Conservation (phyloP, 176 grass and related monocot species). For the Triticum dicoccoides region DNA sequence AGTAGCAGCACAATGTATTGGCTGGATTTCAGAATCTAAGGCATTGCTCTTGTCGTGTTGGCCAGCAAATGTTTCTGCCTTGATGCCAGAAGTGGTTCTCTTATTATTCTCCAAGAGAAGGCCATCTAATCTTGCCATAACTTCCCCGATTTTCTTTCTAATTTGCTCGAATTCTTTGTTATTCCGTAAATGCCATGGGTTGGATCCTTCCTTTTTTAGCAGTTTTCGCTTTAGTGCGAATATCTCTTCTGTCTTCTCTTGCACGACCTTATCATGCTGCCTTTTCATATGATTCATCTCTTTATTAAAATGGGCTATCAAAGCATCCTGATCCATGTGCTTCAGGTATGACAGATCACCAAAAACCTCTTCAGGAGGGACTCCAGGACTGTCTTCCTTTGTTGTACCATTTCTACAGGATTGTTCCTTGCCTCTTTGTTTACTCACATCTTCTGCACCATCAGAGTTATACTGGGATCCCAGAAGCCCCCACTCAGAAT, state of each 20-base stretch:
- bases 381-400: conserved; percentile 1
- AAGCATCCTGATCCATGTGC: conserved; percentile 26
- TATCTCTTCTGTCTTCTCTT: conserved; percentile 45
- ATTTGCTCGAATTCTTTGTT: conserved; percentile 67
- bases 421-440: conserved; percentile 36
- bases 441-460: conserved; percentile 38
- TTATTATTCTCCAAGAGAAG: conserved; percentile 50
- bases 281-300: conserved; percentile 49
- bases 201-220: conserved; percentile 42
- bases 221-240: conserved; percentile 41
- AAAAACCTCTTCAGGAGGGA: background rate
- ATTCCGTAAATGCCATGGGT: conserved; percentile 40
- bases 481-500: conserved; percentile 45
- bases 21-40: conserved; percentile 34
- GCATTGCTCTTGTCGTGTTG: conserved; percentile 32
- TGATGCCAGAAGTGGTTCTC: conserved; percentile 23
- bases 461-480: conserved; percentile 47
- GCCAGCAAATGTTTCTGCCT: conserved; percentile 29
- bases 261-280: conserved; percentile 48
- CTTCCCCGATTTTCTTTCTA: conserved; percentile 50
- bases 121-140: conserved; percentile 46
- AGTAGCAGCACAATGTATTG: conserved; percentile 14
- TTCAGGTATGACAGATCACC: conserved; percentile 24
- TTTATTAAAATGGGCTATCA: conserved; percentile 49
- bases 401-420: background rate